Evolutionary conservation across 192 early-diverging fungal genomes (phyloP).

Genomic region (Rhizoclosmatium sp.): DNA sequence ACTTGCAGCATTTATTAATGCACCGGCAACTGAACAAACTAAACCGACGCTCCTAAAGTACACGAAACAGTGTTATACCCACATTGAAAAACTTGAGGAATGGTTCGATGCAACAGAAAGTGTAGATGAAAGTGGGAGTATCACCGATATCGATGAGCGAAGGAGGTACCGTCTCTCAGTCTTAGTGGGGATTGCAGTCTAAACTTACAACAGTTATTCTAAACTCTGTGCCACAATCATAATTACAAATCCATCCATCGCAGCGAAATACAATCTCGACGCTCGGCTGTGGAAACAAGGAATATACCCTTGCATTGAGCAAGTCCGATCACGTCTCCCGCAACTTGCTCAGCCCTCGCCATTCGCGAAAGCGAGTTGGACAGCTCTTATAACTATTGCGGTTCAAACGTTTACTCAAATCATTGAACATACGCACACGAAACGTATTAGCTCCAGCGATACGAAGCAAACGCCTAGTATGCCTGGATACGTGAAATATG

Average conservation of each 20-base stretch:
- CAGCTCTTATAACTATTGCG: constrained; percentile 30
- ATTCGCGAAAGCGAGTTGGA: constrained; percentile 32
- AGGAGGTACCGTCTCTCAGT: neutral
- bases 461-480: constrained; percentile 22
- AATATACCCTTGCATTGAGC: constrained; percentile 40
- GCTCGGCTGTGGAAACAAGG: constrained; percentile 43
- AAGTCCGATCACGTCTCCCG: constrained; percentile 24
- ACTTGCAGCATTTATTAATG: neutral
- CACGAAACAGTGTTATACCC: neutral
- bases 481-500: constrained; percentile 37
- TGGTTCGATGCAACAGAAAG: neutral
- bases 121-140: neutral
- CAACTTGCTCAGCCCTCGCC: neutral
- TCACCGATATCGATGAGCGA: neutral
- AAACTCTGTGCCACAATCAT: constrained; percentile 32
- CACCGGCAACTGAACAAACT: neutral
- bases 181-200: neutral
- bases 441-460: neutral
- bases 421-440: constrained; percentile 4
- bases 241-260: constrained; percentile 10
- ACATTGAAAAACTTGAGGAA: neutral
- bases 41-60: neutral
- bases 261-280: constrained; percentile 47
- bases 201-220: constrained; percentile 1
- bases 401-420: constrained; percentile 32